A percentile compares a stretch with the other conserved stretches of the same genome.
phyloP scores from a whole-genome alignment of 164 flowering plant genomes.

The Cinnamomum chago region DNA sequence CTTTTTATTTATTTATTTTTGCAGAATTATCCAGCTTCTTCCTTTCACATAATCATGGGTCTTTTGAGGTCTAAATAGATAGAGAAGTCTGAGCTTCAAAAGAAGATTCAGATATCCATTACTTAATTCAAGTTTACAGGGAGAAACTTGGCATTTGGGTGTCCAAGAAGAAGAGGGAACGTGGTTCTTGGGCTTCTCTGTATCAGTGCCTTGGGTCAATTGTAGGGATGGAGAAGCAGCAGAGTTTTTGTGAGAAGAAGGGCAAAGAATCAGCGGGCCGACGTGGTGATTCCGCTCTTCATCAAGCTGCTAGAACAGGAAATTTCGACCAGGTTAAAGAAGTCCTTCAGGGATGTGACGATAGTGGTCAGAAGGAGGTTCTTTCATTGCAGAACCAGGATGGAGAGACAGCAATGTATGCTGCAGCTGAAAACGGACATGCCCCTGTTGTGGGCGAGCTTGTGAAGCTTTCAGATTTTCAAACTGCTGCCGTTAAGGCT shows the following conservation, averaged over 20 bases:
- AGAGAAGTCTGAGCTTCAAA: neutral
- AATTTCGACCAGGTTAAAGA: constrained; percentile 55
- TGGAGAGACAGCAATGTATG: constrained; percentile 78
- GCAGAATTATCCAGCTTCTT: neutral
- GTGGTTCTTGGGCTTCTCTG: neutral
- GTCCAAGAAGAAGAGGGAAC: neutral
- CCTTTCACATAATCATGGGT: neutral
- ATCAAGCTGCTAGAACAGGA: constrained; percentile 72
- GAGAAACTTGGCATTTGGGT: neutral
- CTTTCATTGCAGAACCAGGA: constrained; percentile 54
- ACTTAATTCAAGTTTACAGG: neutral
- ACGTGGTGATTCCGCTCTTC: constrained; percentile 71
- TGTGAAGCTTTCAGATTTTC: constrained; percentile 58
- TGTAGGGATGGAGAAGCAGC: constrained; percentile 25
- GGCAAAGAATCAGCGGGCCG: constrained; percentile 79
- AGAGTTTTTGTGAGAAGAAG: constrained; percentile 54
- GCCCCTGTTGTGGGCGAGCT: constrained; percentile 50
- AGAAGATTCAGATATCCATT: neutral
- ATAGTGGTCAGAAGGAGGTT: constrained; percentile 29
- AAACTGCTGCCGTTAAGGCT: constrained; percentile 58
- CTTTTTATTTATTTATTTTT: too few relatives aligned
- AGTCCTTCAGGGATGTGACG: constrained; percentile 43
- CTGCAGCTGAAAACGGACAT: constrained; percentile 87
- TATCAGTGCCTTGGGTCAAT: neutral
- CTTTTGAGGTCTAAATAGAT: neutral